phyloP scores from a whole-genome alignment of 768 basidiomycete species.

The Lyophyllum shimeji region DNA sequence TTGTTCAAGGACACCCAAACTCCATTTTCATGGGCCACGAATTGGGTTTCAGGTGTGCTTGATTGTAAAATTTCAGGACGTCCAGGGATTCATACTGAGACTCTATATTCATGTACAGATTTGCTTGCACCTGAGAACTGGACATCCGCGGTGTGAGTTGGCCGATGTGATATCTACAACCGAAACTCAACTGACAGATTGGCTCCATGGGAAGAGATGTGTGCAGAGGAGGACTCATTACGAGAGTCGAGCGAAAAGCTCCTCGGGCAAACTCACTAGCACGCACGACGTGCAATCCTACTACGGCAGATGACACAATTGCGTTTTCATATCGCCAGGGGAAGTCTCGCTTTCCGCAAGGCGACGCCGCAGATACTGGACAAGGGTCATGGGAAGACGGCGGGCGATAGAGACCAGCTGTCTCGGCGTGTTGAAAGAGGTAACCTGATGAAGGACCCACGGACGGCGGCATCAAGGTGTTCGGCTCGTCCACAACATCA shows the following conservation, averaged over 20 bases:
- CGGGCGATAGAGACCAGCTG: too few relatives aligned
- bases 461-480: conserved; percentile 79
- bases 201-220: conserved; percentile 66
- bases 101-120: too few relatives aligned
- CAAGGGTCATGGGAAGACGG: too few relatives aligned
- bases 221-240: conserved; percentile 63
- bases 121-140: too few relatives aligned
- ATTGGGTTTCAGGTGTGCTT: too few relatives aligned
- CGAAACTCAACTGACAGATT: conserved; percentile 43
- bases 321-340: conserved; percentile 77
- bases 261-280: conserved; percentile 22
- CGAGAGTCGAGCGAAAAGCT: conserved; percentile 71
- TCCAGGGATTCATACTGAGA: too few relatives aligned
- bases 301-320: conserved; percentile 74
- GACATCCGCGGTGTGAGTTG: too few relatives aligned
- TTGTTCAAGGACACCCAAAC: too few relatives aligned
- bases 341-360: conserved; percentile 62
- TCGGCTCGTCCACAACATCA: conserved; percentile 70
- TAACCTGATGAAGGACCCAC: conserved; percentile 70
- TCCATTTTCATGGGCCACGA: too few relatives aligned
- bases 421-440: conserved; percentile 58
- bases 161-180: neutral
- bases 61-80: too few relatives aligned
- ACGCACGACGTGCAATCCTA: conserved; percentile 41
- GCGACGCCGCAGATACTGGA: conserved; percentile 69